A percentile compares a stretch with the other conserved stretches of the same genome.
These are phyloP conservation scores for Penicillium crystallinum DNA, from an alignment of 495 filamentous ascomycete genomes.

Conservation along the genomic window DNA sequence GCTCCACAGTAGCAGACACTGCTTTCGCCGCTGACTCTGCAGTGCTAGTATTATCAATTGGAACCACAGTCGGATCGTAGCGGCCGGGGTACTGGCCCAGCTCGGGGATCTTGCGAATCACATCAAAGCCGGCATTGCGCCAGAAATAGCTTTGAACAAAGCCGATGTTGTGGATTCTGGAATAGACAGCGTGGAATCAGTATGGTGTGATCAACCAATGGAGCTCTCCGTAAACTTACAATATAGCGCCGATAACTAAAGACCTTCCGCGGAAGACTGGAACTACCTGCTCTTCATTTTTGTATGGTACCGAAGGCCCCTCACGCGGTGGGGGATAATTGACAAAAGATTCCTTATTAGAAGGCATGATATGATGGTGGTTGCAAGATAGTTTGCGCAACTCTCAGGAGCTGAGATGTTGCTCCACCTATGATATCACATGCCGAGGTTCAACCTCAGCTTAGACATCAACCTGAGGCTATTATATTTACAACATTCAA, in stretches of 20 bases:
- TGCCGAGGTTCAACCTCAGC: slow-evolving; percentile 11
- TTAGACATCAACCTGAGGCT: no score
- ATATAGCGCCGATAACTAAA: slow-evolving; percentile 44
- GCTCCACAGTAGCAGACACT: slow-evolving; percentile 11
- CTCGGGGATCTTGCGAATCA: slow-evolving; percentile 50
- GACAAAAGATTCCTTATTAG: slow-evolving; percentile 22
- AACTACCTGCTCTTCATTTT: slow-evolving; percentile 44
- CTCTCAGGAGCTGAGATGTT: not conserved
- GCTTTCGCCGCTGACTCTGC: slow-evolving; percentile 26
- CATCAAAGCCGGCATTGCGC: slow-evolving; percentile 68
- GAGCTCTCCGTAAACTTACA: slow-evolving; percentile 32
- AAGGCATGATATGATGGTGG: slow-evolving; percentile 24
- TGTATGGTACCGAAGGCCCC: slow-evolving; percentile 43
- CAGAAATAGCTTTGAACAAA: slow-evolving; percentile 60
- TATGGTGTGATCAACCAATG: not conserved
- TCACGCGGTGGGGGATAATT: slow-evolving; percentile 42
- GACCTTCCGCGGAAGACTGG: slow-evolving; percentile 51
- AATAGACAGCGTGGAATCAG: not conserved
- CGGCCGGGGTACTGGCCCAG: slow-evolving; percentile 58
- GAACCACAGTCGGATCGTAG: slow-evolving; percentile 83
- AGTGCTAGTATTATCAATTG: slow-evolving; percentile 37
- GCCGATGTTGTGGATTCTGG: slow-evolving; percentile 50
- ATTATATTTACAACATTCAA: no score
- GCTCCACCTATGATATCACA: slow-evolving; percentile 9
- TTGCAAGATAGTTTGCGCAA: not conserved